Conservation (phyloP, 225 moss, liverwort and hornwort genomes). For the Neckera pumila region DNA sequence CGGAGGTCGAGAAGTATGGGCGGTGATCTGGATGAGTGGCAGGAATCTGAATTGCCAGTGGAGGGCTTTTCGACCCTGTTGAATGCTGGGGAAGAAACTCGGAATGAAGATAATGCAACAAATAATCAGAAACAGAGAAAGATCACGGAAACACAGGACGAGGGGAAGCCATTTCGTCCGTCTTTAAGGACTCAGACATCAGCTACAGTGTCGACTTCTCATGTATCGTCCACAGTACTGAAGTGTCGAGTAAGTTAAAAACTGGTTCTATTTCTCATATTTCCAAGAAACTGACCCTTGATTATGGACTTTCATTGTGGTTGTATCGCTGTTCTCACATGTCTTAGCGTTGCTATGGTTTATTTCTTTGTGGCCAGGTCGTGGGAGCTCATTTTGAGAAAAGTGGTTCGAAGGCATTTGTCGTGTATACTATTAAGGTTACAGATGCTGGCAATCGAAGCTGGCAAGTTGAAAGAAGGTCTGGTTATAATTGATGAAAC, state of each 20-base stretch:
- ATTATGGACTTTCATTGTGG: not conserved
- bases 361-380: conserved; percentile 24
- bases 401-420: conserved; percentile 69
- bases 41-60: conserved; percentile 8
- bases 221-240: not conserved
- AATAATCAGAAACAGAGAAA: not conserved
- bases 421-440: conserved; percentile 79
- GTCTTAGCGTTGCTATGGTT: not conserved
- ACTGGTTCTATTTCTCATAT: not conserved
- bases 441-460: conserved; percentile 61
- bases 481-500: not conserved
- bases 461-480: conserved; percentile 84
- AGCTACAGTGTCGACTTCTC: conserved; percentile 5
- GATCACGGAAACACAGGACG: not conserved
- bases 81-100: conserved; percentile 12
- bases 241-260: conserved; percentile 27
- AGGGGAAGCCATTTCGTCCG: not conserved
- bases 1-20: conserved; percentile 35
- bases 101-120: not conserved
- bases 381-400: conserved; percentile 90
- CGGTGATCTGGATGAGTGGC: conserved; percentile 33
- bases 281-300: not conserved
- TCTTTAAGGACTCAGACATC: not conserved
- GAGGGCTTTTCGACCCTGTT: conserved; percentile 9
- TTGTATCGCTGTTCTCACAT: not conserved